Conservation (phyloP, 2,329 filamentous ascomycete species). For the Calonectria hawksworthii region DNA sequence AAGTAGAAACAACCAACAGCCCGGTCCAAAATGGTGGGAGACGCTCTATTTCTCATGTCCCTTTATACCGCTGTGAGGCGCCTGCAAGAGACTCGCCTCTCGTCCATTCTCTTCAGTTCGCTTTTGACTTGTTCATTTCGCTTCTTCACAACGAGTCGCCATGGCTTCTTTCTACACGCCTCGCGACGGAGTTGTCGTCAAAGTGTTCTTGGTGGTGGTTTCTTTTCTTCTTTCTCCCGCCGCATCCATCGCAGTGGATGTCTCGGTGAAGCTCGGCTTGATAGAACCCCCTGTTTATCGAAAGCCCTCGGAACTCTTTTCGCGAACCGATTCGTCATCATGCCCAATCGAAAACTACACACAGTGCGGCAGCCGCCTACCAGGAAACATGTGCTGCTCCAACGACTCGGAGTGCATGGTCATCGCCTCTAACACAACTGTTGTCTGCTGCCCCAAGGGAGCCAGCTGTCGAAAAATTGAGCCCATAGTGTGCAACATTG, state of each 20-base stretch:
- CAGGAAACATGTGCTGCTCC: conserved; percentile 42
- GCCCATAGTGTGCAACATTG: conserved; percentile 41
- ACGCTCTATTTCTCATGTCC: conserved; percentile 25
- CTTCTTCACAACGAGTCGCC: conserved; percentile 38
- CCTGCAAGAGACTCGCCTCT: conserved; percentile 31
- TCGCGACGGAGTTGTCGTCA: conserved; percentile 35
- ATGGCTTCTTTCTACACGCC: conserved; percentile 39
- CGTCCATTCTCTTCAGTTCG: conserved; percentile 26
- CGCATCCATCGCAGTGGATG: conserved; percentile 34
- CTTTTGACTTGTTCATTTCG: conserved; percentile 11
- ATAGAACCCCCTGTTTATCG: conserved; percentile 25
- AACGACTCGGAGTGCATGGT: conserved; percentile 36
- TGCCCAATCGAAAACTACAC: conserved; percentile 36
- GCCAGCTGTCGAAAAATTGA: conserved; percentile 35
- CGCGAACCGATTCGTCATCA: conserved; percentile 27
- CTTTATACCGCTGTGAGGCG: conserved; percentile 43
- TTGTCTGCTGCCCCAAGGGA: conserved; percentile 42
- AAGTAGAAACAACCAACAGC: conserved; percentile 37
- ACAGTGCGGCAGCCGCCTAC: conserved; percentile 37
- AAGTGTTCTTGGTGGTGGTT: conserved; percentile 38
- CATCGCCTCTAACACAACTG: conserved; percentile 45
- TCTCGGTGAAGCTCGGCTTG: conserved; percentile 31
- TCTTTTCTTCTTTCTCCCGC: conserved; percentile 36
- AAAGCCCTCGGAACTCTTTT: conserved; percentile 1
- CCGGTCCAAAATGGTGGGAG: conserved; percentile 19